These are phyloP conservation scores for Acorus gramineus DNA, from an alignment of 106 monocot species.

Conservation along the genomic window DNA sequence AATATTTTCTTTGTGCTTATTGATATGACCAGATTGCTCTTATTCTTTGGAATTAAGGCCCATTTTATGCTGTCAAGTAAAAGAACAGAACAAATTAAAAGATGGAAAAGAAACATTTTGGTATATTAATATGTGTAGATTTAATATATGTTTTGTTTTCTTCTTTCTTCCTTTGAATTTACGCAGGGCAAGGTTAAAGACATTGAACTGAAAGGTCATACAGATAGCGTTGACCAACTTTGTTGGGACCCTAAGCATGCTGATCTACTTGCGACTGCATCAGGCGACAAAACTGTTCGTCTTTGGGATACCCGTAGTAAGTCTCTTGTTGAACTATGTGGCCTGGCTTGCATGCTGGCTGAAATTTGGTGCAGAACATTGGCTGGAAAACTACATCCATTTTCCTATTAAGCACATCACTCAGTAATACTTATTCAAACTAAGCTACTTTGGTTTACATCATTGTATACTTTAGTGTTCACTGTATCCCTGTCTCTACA, in stretches of 20 bases:
- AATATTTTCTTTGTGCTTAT: no score
- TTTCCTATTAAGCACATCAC: no score
- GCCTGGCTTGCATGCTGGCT: neutral
- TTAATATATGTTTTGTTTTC: neutral
- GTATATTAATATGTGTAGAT: neutral
- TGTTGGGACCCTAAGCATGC: conserved; percentile 98
- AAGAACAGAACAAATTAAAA: no score
- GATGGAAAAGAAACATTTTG: no score
- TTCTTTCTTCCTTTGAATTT: conserved; percentile 1
- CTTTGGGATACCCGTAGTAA: conserved; percentile 99
- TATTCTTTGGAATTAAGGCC: no score
- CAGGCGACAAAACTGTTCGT: conserved; percentile 92
- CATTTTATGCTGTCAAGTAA: no score
- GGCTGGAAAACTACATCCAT: no score
- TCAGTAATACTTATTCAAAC: no score
- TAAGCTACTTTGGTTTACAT: no score
- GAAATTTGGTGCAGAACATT: no score
- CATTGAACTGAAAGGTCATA: conserved; percentile 90
- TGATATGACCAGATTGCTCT: no score
- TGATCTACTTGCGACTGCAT: conserved; percentile 84
- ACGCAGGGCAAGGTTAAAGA: conserved; percentile 86
- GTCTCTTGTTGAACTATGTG: conserved; percentile 5
- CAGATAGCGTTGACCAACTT: conserved; percentile 93
- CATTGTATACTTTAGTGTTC: no score
- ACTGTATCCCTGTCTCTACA: conserved; percentile 18